These are phyloP conservation scores for Dactylonectria macrodidyma DNA, from an alignment of 2,329 filamentous ascomycete genomes.

Conservation along the genomic window DNA sequence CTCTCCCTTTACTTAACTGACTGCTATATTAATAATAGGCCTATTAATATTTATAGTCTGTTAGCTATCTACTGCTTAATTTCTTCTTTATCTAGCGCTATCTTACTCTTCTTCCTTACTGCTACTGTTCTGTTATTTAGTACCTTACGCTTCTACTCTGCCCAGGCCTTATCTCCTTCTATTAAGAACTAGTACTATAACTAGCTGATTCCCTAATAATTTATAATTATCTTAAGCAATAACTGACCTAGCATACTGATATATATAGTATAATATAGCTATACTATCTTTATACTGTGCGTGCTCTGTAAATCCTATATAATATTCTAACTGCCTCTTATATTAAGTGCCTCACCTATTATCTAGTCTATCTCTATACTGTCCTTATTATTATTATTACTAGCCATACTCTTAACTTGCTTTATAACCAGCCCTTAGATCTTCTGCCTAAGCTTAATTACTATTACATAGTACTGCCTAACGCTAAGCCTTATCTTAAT, in stretches of 20 bases:
- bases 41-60: no score
- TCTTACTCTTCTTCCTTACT: no score
- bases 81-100: no score
- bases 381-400: conserved; percentile 6
- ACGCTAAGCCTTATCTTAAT: background rate
- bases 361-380: conserved; percentile 13
- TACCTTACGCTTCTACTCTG: background rate
- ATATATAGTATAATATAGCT: conserved; percentile 4
- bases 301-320: conserved; percentile 9
- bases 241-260: conserved; percentile 8
- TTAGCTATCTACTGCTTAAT: no score
- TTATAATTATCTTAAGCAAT: conserved; percentile 16
- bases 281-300: background rate
- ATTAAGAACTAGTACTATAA: conserved; percentile 17
- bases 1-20: no score
- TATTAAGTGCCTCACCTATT: conserved; percentile 7
- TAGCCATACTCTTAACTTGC: background rate
- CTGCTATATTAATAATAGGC: no score
- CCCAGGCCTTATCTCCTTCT: no score
- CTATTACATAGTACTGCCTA: background rate
- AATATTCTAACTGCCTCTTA: conserved; percentile 8
- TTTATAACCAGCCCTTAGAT: conserved; percentile 9
- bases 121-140: no score
- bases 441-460: no score
- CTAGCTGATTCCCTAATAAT: conserved; percentile 10